Evolutionary conservation across 805 yeast species (phyloP), one percentile per base, ranked within the genome.

Genomic region (Sporopachydermia quercuum): DNA sequence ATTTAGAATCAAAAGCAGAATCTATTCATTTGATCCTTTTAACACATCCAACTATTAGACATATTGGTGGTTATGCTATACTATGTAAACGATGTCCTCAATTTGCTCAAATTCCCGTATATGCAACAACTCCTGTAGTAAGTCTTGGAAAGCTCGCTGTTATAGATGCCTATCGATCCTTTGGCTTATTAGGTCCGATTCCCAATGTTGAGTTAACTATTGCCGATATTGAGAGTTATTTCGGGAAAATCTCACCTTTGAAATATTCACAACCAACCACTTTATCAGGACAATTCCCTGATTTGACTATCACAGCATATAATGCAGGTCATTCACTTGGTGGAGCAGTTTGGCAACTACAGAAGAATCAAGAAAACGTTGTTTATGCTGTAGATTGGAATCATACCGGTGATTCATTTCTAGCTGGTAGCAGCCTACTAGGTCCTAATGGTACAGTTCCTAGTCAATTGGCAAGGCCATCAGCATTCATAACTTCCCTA

Each of bases 261-360:
- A 89, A 87, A 50, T 86, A 78, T 53, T 71, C 86, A 0, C 98
- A 91, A 55, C 71, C 83, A 2, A 64, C 78, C 11, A 68, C 68
- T 35, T 59, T 83, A 38, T 61, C 74, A 42, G 85, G 78, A 4
- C 70, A 65, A 40, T 62, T 60, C 33, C 76, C 73, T 43, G 51
- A 14, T 19, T 55, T 78, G 30, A 64, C 72, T 3, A 61, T 89
- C 16, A 77, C 94, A 0, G 94, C 96, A 0, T 76, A 77, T 48
- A 86, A 82, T 55, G 78, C 96, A 0, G 99, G 99, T 3, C 95
- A 84, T 53, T 68, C 94, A 0, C 66, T 91, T 18, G 99, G 99
- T 45, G 97, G 98, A 11, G 75, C 94, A 0, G 74, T 87, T 37
- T 87, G 96, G 96, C 62, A 78, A 30, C 56, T 89, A 6, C 68